These are phyloP conservation scores for Zasmidium angulare DNA, from an alignment of 2,329 filamentous ascomycete species.

Conservation along the genomic window DNA sequence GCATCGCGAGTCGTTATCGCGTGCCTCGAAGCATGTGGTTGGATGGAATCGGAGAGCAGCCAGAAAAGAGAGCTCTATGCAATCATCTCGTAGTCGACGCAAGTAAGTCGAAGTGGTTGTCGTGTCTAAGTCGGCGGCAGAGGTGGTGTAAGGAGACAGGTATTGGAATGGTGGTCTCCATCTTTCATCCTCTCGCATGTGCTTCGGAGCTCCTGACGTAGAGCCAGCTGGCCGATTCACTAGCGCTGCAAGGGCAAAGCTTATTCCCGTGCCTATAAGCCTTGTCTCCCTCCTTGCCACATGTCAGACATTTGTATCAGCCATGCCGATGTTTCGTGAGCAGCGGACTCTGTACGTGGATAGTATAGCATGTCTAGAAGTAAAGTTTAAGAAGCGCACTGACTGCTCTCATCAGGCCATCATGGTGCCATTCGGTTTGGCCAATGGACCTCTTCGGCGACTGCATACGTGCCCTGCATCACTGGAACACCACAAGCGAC, in stretches of 20 bases:
- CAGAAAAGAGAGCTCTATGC: neutral
- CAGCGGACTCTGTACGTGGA: neutral
- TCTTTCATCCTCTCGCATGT: neutral
- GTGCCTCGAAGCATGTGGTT: conserved; percentile 16
- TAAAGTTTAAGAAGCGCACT: neutral
- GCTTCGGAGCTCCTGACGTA: neutral
- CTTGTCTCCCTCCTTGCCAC: neutral
- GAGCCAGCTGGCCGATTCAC: neutral
- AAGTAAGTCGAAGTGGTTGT: neutral
- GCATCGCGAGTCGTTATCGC: conserved; percentile 34
- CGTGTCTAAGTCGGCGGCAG: neutral
- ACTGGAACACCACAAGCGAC: no score
- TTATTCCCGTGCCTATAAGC: neutral
- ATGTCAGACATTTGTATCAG: no score
- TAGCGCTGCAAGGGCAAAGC: neutral
- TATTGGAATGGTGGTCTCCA: neutral
- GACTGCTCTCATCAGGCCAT: neutral
- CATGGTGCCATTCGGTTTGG: neutral
- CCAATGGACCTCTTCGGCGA: no score
- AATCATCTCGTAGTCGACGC: neutral
- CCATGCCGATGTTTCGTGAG: no score
- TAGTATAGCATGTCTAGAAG: neutral
- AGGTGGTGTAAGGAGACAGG: neutral
- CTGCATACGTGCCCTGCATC: no score
- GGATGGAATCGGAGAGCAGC: conserved; percentile 2